Evolutionary conservation across 768 basidiomycete species (phyloP).

Genomic region (Sistotremastrum suecicum): DNA sequence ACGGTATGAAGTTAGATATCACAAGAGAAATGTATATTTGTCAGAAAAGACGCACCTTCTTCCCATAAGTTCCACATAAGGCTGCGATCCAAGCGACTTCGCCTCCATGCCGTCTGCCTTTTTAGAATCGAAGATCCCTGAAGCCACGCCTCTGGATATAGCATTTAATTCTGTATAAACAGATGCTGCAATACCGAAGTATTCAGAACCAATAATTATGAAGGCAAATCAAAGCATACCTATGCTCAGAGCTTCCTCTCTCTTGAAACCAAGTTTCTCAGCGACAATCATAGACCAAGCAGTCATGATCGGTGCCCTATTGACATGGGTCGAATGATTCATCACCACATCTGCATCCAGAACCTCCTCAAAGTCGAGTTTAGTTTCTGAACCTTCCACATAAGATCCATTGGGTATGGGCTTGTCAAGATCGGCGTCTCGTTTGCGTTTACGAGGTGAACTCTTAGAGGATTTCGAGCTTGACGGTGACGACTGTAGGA

Average conservation of each 20-base stretch:
- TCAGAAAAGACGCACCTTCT: conserved; percentile 30
- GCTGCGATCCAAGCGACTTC: conserved; percentile 46
- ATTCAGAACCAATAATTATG: background rate
- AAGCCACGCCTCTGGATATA: conserved; percentile 65
- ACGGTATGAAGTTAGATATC: background rate
- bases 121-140: conserved; percentile 58
- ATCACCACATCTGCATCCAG: conserved; percentile 58
- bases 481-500: conserved; percentile 17
- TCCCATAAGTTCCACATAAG: conserved; percentile 79
- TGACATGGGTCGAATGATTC: conserved; percentile 52
- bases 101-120: conserved; percentile 44
- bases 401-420: conserved; percentile 36
- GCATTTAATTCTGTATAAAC: conserved; percentile 93
- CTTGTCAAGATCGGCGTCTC: conserved; percentile 36
- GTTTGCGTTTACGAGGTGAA: conserved; percentile 33
- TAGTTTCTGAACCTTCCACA: conserved; percentile 39
- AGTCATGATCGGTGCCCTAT: conserved; percentile 90
- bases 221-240: conserved; percentile 29
- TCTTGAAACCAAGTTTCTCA: conserved; percentile 71
- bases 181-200: conserved; percentile 39
- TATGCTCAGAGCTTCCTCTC: conserved; percentile 85
- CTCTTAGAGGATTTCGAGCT: background rate
- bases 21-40: background rate
- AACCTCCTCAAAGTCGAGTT: conserved; percentile 59
- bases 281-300: conserved; percentile 86